Conservation (phyloP, 495 filamentous ascomycete genomes). For the Penicillium pancosmium region DNA sequence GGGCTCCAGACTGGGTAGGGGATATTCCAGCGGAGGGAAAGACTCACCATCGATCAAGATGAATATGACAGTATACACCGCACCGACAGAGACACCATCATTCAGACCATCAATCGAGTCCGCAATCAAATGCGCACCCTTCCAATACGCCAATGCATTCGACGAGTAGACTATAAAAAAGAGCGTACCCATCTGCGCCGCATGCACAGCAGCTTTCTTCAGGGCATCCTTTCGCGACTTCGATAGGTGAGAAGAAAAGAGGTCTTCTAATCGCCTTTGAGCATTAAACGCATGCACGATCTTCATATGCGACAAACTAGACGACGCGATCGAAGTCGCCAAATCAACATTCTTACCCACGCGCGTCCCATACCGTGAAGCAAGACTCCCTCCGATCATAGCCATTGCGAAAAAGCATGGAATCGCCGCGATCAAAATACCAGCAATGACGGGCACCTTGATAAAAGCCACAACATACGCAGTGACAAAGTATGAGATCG, state of each 20-base stretch:
- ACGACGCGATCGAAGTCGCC: constrained; percentile 48
- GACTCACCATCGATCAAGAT: constrained; percentile 54
- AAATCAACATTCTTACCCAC: constrained; percentile 49
- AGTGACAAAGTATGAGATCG: constrained; percentile 62
- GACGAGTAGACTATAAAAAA: constrained; percentile 66
- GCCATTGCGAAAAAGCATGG: constrained; percentile 66
- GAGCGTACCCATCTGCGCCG: constrained; percentile 58
- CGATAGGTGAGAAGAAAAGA: constrained; percentile 42
- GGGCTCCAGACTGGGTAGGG: not conserved
- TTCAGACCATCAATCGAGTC: constrained; percentile 40
- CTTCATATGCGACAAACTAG: constrained; percentile 42
- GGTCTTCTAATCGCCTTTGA: constrained; percentile 47
- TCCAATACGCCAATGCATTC: constrained; percentile 67
- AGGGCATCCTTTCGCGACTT: constrained; percentile 45
- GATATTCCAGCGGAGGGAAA: no score
- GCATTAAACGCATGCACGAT: constrained; percentile 52
- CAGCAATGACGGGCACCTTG: constrained; percentile 46
- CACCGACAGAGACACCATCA: constrained; percentile 47
- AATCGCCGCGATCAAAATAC: constrained; percentile 54
- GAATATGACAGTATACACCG: constrained; percentile 66
- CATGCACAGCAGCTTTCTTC: constrained; percentile 57
- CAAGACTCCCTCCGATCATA: constrained; percentile 50
- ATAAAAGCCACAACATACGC: constrained; percentile 65
- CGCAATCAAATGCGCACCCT: constrained; percentile 57
- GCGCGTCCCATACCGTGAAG: constrained; percentile 42